Conservation (phyloP, 306 rosid genomes). For the Quercus bicolor region DNA sequence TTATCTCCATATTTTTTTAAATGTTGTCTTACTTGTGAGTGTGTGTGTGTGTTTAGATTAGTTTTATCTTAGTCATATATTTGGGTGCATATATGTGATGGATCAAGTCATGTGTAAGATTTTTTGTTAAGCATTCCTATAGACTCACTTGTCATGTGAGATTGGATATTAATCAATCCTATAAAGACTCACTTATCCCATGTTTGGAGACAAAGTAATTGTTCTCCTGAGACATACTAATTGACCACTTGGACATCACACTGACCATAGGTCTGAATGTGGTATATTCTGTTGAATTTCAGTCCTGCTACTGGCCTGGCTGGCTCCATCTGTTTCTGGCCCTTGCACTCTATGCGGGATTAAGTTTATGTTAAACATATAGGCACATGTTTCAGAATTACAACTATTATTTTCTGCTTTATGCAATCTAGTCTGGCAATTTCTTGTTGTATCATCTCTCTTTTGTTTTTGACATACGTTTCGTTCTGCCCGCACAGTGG, state of each 20-base stretch:
- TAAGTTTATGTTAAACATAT: background rate
- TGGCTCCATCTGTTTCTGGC: background rate
- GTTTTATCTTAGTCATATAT: background rate
- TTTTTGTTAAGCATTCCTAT: background rate
- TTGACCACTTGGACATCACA: background rate
- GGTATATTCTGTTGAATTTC: background rate
- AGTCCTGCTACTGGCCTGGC: background rate
- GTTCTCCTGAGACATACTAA: background rate
- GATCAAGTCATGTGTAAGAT: background rate
- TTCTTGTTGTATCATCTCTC: background rate
- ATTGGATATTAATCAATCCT: background rate
- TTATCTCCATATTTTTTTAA: background rate
- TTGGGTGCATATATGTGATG: background rate
- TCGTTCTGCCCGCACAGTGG: constrained; percentile 50
- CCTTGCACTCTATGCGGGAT: background rate
- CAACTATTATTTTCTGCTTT: background rate
- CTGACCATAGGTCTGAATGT: background rate
- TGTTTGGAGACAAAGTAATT: background rate
- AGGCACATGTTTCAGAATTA: background rate
- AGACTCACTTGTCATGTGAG: background rate
- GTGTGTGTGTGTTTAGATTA: background rate
- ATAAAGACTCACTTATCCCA: background rate
- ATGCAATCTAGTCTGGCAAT: background rate
- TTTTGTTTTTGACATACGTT: constrained; percentile 18
- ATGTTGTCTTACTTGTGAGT: background rate